Conservation (phyloP, 768 basidiomycete species). For the Hericium coralloides region DNA sequence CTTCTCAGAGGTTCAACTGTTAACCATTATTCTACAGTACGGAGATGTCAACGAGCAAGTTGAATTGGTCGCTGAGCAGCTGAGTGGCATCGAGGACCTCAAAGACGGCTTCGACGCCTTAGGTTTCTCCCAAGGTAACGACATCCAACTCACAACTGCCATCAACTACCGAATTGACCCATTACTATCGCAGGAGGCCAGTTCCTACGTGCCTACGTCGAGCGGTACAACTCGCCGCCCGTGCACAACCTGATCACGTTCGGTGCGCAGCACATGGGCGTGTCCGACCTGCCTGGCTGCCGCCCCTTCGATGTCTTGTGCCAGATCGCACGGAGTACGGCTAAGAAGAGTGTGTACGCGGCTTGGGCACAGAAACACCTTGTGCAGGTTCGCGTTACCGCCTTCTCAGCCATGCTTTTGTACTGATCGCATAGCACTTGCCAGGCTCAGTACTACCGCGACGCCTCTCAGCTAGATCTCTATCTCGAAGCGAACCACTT, state of each 20-base stretch:
- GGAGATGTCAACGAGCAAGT: conserved; percentile 73
- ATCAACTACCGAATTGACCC: background rate
- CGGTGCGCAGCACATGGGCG: conserved; percentile 82
- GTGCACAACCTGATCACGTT: conserved; percentile 80
- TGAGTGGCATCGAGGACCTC: conserved; percentile 56
- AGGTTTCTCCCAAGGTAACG: conserved; percentile 77
- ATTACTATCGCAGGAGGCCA: conserved; percentile 50
- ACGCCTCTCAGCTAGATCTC: conserved; percentile 45
- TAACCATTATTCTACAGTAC: conserved; percentile 37
- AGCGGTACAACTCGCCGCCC: conserved; percentile 64
- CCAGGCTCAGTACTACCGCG: conserved; percentile 84
- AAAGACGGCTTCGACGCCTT: conserved; percentile 73
- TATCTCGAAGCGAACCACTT: conserved; percentile 61
- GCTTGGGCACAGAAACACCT: conserved; percentile 71
- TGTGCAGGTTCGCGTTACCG: conserved; percentile 44
- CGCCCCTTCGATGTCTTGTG: conserved; percentile 59
- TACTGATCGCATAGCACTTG: background rate
- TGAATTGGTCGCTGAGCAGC: conserved; percentile 51
- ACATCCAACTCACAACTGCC: background rate
- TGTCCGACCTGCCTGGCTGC: conserved; percentile 68
- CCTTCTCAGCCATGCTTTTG: background rate
- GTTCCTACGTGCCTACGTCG: conserved; percentile 79
- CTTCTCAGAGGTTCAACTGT: no score
- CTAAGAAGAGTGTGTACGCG: conserved; percentile 56
- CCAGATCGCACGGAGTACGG: conserved; percentile 52